Evolutionary conservation across 352 stramenopile species (phyloP).

Genomic region (Pythium diclinum): DNA sequence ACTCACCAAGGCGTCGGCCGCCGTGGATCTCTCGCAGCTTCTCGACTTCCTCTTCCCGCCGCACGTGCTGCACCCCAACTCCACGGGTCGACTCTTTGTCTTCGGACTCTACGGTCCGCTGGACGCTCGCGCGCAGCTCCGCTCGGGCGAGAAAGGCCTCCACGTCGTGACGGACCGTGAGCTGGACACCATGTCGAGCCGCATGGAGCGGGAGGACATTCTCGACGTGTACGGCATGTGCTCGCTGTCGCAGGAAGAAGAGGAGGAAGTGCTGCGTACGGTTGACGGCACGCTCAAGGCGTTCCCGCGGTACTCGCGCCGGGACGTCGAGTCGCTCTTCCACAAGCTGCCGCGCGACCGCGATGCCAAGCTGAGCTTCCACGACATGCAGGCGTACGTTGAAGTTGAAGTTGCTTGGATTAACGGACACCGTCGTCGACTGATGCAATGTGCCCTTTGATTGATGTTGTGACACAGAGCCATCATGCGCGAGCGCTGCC

Average conservation of each 20-base stretch:
- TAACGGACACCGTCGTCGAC: background rate
- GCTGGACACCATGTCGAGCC: constrained; percentile 68
- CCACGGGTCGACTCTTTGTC: constrained; percentile 71
- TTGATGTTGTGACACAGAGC: constrained; percentile 20
- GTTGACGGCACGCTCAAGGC: constrained; percentile 62
- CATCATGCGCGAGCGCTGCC: constrained; percentile 57
- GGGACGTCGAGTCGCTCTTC: constrained; percentile 66
- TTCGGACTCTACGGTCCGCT: constrained; percentile 81
- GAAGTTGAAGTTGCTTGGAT: background rate
- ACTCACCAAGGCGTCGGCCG: constrained; percentile 10
- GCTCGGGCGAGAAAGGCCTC: constrained; percentile 50
- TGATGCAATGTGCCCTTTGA: constrained; percentile 1
- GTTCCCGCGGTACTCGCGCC: constrained; percentile 60
- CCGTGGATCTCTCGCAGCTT: constrained; percentile 54
- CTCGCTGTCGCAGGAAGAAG: constrained; percentile 60
- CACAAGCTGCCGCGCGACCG: constrained; percentile 34
- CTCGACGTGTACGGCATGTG: constrained; percentile 66
- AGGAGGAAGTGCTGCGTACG: constrained; percentile 72
- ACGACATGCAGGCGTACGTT: constrained; percentile 73
- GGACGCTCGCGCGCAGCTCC: constrained; percentile 50
- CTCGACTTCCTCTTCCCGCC: constrained; percentile 75
- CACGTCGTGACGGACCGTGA: constrained; percentile 75
- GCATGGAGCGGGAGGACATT: constrained; percentile 82
- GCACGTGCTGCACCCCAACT: constrained; percentile 74
- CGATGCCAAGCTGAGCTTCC: constrained; percentile 61